Evolutionary conservation across 2,329 filamentous ascomycete species (phyloP).

Genomic region (Aschersonia sp.): DNA sequence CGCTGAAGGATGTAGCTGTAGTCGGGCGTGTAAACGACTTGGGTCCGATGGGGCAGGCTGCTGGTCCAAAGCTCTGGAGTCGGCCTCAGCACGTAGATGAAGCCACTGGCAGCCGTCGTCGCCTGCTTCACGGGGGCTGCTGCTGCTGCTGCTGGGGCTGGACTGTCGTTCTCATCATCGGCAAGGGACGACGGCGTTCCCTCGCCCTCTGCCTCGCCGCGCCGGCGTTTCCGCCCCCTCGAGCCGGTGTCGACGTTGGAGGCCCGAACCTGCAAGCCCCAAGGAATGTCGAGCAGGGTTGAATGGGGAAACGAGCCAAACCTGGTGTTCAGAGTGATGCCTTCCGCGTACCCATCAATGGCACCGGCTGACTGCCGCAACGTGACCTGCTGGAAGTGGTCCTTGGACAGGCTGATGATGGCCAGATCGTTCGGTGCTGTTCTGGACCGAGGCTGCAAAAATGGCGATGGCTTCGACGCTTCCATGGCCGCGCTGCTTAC

Average conservation of each 20-base stretch:
- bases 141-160: constrained; percentile 10
- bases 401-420: constrained; percentile 77
- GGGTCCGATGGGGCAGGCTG: constrained; percentile 66
- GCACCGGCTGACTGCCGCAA: constrained; percentile 47
- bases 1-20: constrained; percentile 74
- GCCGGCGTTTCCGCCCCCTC: constrained; percentile 57
- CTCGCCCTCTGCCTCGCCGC: constrained; percentile 26
- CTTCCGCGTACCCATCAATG: constrained; percentile 59
- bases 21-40: constrained; percentile 77
- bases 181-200: constrained; percentile 21
- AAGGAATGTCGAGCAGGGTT: constrained; percentile 62
- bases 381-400: constrained; percentile 66
- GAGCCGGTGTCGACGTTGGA: constrained; percentile 85
- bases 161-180: constrained; percentile 17
- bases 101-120: constrained; percentile 47
- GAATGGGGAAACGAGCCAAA: constrained; percentile 84
- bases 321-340: constrained; percentile 74
- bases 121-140: constrained; percentile 27
- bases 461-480: constrained; percentile 46
- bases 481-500: neutral
- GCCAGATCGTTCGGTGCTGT: constrained; percentile 56
- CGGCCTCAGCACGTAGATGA: constrained; percentile 64
- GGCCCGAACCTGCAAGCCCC: constrained; percentile 85
- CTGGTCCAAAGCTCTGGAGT: constrained; percentile 74
- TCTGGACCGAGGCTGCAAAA: constrained; percentile 53